Evolutionary conservation across 345 rosid species (phyloP).

Genomic region (Populus nigra): DNA sequence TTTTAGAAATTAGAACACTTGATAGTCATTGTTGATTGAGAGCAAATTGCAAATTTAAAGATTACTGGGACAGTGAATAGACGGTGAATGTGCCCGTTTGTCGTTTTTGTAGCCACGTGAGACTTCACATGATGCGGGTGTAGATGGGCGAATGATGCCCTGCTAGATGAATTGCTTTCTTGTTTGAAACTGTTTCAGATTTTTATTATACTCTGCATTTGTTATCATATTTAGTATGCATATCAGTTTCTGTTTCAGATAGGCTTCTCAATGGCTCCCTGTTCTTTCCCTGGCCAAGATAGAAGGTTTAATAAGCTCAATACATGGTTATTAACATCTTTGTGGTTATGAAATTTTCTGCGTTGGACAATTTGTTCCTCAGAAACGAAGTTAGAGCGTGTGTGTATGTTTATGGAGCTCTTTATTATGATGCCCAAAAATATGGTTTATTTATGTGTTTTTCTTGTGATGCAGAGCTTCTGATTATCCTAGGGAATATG

Average conservation of each 20-base stretch:
- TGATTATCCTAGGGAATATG: slow-evolving; percentile 74
- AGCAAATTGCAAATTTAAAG: background rate
- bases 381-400: too few species aligned
- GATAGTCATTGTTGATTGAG: background rate
- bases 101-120: background rate
- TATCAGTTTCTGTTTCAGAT: background rate
- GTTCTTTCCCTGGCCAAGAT: background rate
- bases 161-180: background rate
- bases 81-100: background rate
- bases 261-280: background rate
- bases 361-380: background rate
- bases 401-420: background rate
- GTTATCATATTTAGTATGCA: background rate
- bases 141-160: background rate
- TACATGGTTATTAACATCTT: background rate
- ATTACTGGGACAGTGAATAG: background rate
- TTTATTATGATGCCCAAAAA: background rate
- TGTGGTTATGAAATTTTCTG: background rate
- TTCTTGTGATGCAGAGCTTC: slow-evolving; percentile 63
- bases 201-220: background rate
- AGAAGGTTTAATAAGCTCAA: background rate
- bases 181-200: background rate
- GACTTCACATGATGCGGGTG: background rate
- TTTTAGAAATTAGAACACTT: background rate
- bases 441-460: background rate